Evolutionary conservation across 768 basidiomycete genomes (phyloP).

Genomic region (Neoboletus magnificus): DNA sequence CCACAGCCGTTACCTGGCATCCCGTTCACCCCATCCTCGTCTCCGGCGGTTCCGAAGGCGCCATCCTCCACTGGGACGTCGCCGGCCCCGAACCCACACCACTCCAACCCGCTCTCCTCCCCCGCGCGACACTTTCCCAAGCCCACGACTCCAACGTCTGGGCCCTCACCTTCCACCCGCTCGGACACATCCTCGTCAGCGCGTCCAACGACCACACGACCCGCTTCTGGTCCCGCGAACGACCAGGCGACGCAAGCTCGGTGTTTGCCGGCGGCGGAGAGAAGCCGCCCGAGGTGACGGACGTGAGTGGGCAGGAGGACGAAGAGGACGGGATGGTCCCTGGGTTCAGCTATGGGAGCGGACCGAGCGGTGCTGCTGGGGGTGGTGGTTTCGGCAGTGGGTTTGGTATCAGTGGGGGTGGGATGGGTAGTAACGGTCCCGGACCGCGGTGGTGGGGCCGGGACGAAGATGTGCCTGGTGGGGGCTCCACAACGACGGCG

Average conservation of each 20-base stretch:
- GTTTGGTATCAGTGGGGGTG: constrained; percentile 25
- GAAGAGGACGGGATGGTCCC: constrained; percentile 74
- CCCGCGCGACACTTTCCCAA: constrained; percentile 84
- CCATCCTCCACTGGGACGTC: constrained; percentile 93
- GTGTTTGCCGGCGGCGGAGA: constrained; percentile 81
- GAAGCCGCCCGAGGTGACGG: constrained; percentile 71
- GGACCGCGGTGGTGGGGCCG: constrained; percentile 42
- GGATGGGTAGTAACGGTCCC: constrained; percentile 6
- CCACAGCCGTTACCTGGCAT: constrained; percentile 84
- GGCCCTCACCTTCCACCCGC: constrained; percentile 91
- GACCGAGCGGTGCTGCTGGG: neutral
- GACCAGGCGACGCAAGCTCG: constrained; percentile 76
- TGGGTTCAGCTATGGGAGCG: constrained; percentile 53
- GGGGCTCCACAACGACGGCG: neutral
- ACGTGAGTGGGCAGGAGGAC: constrained; percentile 60
- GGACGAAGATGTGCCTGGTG: constrained; percentile 37
- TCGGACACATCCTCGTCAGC: constrained; percentile 90
- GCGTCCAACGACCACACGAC: constrained; percentile 99
- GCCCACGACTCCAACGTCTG: constrained; percentile 99
- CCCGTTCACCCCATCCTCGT: constrained; percentile 89
- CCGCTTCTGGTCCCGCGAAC: constrained; percentile 95
- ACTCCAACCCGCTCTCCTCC: constrained; percentile 42
- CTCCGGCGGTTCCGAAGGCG: constrained; percentile 92
- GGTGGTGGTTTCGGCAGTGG: constrained; percentile 9
- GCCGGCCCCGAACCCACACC: constrained; percentile 50